A percentile compares a stretch with the other conserved stretches of the same genome.
Evolutionary conservation across 345 rosid genomes (phyloP).

Genomic region (Hibiscus trionum): DNA sequence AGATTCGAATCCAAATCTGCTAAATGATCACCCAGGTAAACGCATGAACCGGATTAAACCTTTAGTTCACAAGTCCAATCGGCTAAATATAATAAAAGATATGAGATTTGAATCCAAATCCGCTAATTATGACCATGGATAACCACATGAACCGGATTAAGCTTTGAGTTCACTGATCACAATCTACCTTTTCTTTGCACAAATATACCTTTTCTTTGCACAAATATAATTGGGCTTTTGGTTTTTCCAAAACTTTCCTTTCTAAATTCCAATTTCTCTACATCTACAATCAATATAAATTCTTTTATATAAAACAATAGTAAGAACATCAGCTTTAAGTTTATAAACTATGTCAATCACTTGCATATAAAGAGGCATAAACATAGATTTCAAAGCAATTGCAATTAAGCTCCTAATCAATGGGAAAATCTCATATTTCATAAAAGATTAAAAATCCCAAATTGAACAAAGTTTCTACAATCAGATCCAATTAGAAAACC

Average conservation of each 20-base stretch:
- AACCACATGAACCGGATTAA: not conserved
- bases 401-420: not conserved
- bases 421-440: not conserved
- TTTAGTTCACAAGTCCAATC: not conserved
- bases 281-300: slow-evolving; percentile 4
- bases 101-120: not conserved
- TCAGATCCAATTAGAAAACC: not conserved
- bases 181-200: not conserved
- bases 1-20: too few relatives aligned
- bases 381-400: not conserved
- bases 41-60: not conserved
- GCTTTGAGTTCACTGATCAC: not conserved
- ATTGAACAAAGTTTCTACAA: not conserved
- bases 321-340: not conserved
- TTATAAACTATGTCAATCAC: not conserved
- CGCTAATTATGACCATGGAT: not conserved
- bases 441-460: not conserved
- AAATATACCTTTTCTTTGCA: not conserved
- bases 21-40: not conserved
- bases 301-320: not conserved
- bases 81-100: not conserved
- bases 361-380: not conserved
- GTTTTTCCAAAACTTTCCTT: not conserved
- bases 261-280: not conserved
- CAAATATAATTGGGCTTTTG: not conserved